phyloP scores from a whole-genome alignment of 2,329 filamentous ascomycete genomes.

The Bipolaris gigantea region DNA sequence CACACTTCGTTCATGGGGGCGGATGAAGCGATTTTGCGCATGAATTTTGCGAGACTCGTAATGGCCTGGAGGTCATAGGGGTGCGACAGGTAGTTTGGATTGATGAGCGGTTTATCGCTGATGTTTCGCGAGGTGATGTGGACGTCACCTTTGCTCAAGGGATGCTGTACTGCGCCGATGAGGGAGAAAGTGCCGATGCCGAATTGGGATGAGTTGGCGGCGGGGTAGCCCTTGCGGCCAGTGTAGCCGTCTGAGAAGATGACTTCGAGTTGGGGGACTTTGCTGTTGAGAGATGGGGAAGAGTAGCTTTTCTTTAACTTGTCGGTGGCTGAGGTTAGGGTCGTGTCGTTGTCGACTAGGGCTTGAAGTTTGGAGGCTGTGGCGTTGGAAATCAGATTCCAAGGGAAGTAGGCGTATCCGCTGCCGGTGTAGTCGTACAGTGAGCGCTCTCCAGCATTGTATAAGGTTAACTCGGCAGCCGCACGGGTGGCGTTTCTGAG shows the following conservation, averaged over 20 bases:
- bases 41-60: slow-evolving; percentile 25
- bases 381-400: slow-evolving; percentile 44
- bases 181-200: slow-evolving; percentile 39
- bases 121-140: slow-evolving; percentile 30
- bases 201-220: slow-evolving; percentile 28
- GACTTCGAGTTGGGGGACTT: slow-evolving; percentile 49
- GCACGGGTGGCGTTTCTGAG: slow-evolving; percentile 35
- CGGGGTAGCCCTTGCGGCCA: slow-evolving; percentile 43
- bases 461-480: slow-evolving; percentile 47
- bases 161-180: slow-evolving; percentile 41
- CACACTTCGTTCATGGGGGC: slow-evolving; percentile 33
- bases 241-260: slow-evolving; percentile 53
- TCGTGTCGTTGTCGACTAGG: slow-evolving; percentile 35
- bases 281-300: slow-evolving; percentile 27
- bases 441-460: slow-evolving; percentile 36
- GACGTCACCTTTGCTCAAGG: slow-evolving; percentile 35
- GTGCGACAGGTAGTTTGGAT: slow-evolving; percentile 35
- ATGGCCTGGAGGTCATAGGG: slow-evolving; percentile 32
- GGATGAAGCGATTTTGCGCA: slow-evolving; percentile 30
- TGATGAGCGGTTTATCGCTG: slow-evolving; percentile 29
- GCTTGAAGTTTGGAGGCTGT: slow-evolving; percentile 33
- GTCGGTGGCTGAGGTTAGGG: slow-evolving; percentile 18
- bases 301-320: slow-evolving; percentile 40
- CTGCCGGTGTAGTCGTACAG: slow-evolving; percentile 48
- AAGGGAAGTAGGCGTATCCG: slow-evolving; percentile 50